Percentiles rank a stretch among this genome's conserved stretches.
Evolutionary conservation across 371 early-diverging fungal genomes (phyloP).

Genomic region (Mortierella sp.): DNA sequence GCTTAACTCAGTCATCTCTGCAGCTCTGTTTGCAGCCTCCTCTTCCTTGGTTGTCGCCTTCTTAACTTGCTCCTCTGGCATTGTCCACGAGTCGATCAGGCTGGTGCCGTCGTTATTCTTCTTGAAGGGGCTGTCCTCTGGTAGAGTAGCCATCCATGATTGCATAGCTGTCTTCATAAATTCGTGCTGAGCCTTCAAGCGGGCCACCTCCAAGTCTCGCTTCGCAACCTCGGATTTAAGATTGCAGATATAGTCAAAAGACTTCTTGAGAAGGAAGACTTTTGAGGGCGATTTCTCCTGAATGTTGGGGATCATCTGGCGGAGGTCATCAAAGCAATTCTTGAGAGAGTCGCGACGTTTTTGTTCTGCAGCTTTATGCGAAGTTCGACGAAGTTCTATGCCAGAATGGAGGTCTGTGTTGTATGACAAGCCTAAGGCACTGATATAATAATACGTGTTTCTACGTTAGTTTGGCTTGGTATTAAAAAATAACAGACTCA

Average conservation of each 20-base stretch:
- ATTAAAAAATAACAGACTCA: not conserved
- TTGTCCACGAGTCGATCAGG: slow-evolving; percentile 34
- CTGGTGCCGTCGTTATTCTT: not conserved
- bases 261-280: slow-evolving; percentile 66
- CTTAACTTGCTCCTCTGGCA: slow-evolving; percentile 32
- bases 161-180: slow-evolving; percentile 41
- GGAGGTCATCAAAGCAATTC: slow-evolving; percentile 86
- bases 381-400: slow-evolving; percentile 81
- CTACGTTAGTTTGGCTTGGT: too few relatives aligned
- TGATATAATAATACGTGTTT: not conserved
- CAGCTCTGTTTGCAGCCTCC: slow-evolving; percentile 22
- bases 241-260: slow-evolving; percentile 71
- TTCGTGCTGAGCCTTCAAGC: slow-evolving; percentile 61
- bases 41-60: slow-evolving; percentile 29
- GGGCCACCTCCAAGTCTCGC: slow-evolving; percentile 62
- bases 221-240: slow-evolving; percentile 64
- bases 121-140: slow-evolving; percentile 40
- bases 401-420: slow-evolving; percentile 79
- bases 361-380: slow-evolving; percentile 95
- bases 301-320: slow-evolving; percentile 76
- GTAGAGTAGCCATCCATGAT: slow-evolving; percentile 35
- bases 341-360: slow-evolving; percentile 92
- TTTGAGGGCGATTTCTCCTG: slow-evolving; percentile 77
- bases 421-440: slow-evolving; percentile 79
- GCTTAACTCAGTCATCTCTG: slow-evolving; percentile 39